phyloP scores from a whole-genome alignment of 192 early-diverging fungal genomes.

The Rhizophagus clarus region DNA sequence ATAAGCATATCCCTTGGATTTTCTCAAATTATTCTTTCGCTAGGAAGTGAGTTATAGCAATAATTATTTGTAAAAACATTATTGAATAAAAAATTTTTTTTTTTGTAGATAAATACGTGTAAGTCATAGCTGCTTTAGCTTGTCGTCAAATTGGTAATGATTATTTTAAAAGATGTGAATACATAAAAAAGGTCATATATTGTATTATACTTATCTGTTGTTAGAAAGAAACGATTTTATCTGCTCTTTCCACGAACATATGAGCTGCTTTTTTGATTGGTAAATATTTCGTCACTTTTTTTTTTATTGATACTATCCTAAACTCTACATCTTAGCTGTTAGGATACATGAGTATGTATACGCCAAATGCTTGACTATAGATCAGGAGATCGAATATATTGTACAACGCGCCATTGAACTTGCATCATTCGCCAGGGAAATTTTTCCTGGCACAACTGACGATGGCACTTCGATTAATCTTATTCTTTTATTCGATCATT shows the following conservation, averaged over 20 bases:
- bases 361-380: background rate
- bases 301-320: background rate
- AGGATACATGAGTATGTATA: background rate
- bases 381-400: background rate
- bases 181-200: background rate
- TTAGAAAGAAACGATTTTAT: background rate
- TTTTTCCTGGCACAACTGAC: background rate
- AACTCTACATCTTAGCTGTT: background rate
- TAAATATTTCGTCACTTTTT: background rate
- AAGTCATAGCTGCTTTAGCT: background rate
- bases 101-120: background rate
- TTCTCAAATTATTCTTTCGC: no score
- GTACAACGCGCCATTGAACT: background rate
- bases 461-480: background rate
- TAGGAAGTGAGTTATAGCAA: no score
- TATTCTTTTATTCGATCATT: background rate
- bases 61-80: no score
- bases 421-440: background rate
- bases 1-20: no score
- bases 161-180: background rate
- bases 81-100: no score
- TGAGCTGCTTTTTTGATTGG: background rate
- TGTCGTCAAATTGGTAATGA: background rate
- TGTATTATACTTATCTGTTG: background rate
- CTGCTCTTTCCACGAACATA: background rate